A percentile compares a stretch with the other conserved stretches of the same genome.
Conservation (phyloP, 1,284 basidiomycete species). For the Trametes pubescens region DNA sequence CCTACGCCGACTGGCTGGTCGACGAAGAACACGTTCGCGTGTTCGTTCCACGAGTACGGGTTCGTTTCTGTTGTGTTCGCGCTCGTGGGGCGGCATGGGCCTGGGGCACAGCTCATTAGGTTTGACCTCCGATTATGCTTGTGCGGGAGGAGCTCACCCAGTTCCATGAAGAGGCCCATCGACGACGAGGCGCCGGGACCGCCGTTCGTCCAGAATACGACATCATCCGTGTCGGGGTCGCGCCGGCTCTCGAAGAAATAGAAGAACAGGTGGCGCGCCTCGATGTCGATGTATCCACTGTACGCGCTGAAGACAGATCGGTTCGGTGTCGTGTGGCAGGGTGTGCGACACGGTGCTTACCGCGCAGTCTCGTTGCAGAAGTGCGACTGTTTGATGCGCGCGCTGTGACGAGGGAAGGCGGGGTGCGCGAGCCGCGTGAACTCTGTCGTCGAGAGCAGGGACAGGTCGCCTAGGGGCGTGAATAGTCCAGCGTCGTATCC, state of each 20-base stretch:
- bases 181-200: constrained; percentile 65
- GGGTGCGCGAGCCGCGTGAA: constrained; percentile 62
- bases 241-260: constrained; percentile 81
- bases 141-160: constrained; percentile 46
- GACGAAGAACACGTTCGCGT: constrained; percentile 76
- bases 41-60: constrained; percentile 71
- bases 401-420: constrained; percentile 56
- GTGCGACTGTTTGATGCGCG: constrained; percentile 54
- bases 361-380: neutral
- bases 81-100: constrained; percentile 50
- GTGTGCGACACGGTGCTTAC: neutral
- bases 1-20: constrained; percentile 73
- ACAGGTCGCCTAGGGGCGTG: constrained; percentile 50
- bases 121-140: too few relatives aligned
- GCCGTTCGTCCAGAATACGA: constrained; percentile 75
- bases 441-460: constrained; percentile 45
- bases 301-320: constrained; percentile 23
- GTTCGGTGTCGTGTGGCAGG: neutral
- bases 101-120: constrained; percentile 43
- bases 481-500: constrained; percentile 42
- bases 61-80: constrained; percentile 56
- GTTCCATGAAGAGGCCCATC: constrained; percentile 73
- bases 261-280: constrained; percentile 82
- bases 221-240: constrained; percentile 71
- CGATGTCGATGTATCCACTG: constrained; percentile 72